Conservation (phyloP, 768 basidiomycete genomes). For the Phaffia australis region DNA sequence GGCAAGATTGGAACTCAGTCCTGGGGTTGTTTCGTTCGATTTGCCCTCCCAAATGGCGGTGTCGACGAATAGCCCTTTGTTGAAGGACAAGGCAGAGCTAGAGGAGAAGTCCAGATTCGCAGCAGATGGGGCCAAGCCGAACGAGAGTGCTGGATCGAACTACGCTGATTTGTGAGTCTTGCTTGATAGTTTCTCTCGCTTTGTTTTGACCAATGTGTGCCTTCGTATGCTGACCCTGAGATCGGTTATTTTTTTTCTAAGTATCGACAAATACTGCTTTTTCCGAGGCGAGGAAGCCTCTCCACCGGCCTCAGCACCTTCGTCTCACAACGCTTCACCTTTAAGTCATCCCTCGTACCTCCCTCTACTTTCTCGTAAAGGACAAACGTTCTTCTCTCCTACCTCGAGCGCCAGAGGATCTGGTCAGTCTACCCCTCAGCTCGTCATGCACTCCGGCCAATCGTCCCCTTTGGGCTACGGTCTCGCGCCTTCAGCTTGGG, state of each 20-base stretch:
- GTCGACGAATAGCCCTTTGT: neutral
- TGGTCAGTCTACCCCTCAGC: constrained; percentile 12
- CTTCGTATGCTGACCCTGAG: neutral
- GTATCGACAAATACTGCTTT: constrained; percentile 24
- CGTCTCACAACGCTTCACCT: neutral
- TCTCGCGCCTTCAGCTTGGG: constrained; percentile 7
- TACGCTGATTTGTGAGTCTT: constrained; percentile 23
- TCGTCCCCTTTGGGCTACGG: neutral
- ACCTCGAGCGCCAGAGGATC: neutral
- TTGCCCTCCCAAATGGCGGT: constrained; percentile 3
- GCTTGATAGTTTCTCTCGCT: neutral
- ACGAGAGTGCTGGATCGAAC: too few species aligned
- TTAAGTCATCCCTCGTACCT: constrained; percentile 4
- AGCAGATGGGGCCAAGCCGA: neutral
- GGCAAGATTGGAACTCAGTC: neutral
- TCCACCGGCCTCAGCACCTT: constrained; percentile 8
- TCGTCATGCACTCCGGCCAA: neutral
- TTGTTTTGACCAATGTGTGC: neutral
- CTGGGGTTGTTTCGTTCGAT: constrained; percentile 9
- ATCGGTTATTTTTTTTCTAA: neutral
- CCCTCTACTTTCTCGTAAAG: neutral
- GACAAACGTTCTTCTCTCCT: neutral
- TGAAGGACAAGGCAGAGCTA: neutral
- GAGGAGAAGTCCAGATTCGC: constrained; percentile 11
- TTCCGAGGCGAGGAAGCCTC: constrained; percentile 3